phyloP scores from a whole-genome alignment of 2,329 filamentous ascomycete genomes.

The Plectosphaerella plurivora region DNA sequence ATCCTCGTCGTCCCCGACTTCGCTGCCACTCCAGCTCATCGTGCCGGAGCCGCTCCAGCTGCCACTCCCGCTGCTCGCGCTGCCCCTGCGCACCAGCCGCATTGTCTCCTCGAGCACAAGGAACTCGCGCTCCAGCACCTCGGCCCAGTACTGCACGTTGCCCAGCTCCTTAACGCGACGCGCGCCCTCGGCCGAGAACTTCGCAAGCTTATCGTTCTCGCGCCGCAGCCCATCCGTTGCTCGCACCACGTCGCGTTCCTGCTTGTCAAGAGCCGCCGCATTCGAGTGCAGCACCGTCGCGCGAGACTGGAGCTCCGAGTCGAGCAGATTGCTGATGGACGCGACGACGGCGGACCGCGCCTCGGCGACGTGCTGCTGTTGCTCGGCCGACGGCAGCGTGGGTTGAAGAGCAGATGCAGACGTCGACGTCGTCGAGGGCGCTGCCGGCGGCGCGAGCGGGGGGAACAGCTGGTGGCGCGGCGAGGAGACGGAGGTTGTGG shows the following conservation, averaged over 20 bases:
- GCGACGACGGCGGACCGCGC: constrained; percentile 57
- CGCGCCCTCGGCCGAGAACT: constrained; percentile 58
- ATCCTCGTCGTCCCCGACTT: constrained; percentile 12
- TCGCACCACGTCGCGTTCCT: constrained; percentile 61
- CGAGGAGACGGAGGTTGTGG: constrained; percentile 10
- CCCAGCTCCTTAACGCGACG: constrained; percentile 71
- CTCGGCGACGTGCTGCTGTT: constrained; percentile 46
- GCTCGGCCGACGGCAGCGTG: constrained; percentile 21
- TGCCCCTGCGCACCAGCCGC: constrained; percentile 41
- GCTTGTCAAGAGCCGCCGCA: constrained; percentile 57
- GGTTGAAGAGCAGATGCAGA: background rate
- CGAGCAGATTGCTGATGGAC: constrained; percentile 64
- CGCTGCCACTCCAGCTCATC: constrained; percentile 31
- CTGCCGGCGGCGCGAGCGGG: background rate
- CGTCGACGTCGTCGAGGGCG: background rate
- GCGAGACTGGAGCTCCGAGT: constrained; percentile 63
- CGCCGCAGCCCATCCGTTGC: constrained; percentile 56
- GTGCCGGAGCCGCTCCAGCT: constrained; percentile 23
- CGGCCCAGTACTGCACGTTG: constrained; percentile 82
- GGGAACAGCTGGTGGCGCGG: constrained; percentile 2
- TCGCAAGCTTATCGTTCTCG: constrained; percentile 62
- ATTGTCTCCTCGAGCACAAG: constrained; percentile 61
- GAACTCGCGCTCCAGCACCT: constrained; percentile 70
- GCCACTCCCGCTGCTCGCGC: constrained; percentile 20
- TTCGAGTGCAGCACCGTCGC: constrained; percentile 68